Evolutionary conservation across 108 stramenopile species (phyloP), one percentile per base, ranked within the genome.

Genomic region (Cyclotella choctawhatcheeana): DNA sequence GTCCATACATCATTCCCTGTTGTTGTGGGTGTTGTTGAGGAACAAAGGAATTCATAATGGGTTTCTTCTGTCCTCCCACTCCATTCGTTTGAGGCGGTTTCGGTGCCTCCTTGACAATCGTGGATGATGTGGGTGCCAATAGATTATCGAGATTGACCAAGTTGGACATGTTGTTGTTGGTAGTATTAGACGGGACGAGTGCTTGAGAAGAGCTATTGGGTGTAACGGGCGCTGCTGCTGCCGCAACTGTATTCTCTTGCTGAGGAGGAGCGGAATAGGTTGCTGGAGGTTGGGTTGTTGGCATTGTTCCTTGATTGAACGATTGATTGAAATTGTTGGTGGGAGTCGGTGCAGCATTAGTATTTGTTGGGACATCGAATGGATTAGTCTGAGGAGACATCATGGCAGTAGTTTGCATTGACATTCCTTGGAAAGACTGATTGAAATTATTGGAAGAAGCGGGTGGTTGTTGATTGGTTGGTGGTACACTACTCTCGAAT

Each of bases 101-200:
- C n/a, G 52, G 32, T 16, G 64, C 22, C 43, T 50, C 30, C 18
- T 72, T 72, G 34, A 61, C 58, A 44, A 54, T 40, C 8, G 73
- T 8, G 2, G 51, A 45, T 5, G 63, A 22, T 5, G 73, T 44
- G 26, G 67, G 50, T 50, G 30, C 64, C 8, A 69, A 45, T 29
- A 76, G 24, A 32, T 76, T 56, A n/a, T 69, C 68, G 16, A 69
- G 14, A 25, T 76, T 69, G 10, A 76, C 74, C 58, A 76, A 69
- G 20, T 61, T 76, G 5, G 67, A 50, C 31, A 76, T 5, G 40
- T 17, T 44, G n/a, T 43, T 55, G 24, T 32, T 30, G 27, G 35
- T 37, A 18, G 59, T 44, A 17, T 60, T n/a, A 7, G 47, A 2
- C 27, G 60, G 61, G 45, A 58, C 63, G 3, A 65, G 62, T 26